Conservation (phyloP, 495 filamentous ascomycete species). For the Aspergillus incahuasiensis region DNA sequence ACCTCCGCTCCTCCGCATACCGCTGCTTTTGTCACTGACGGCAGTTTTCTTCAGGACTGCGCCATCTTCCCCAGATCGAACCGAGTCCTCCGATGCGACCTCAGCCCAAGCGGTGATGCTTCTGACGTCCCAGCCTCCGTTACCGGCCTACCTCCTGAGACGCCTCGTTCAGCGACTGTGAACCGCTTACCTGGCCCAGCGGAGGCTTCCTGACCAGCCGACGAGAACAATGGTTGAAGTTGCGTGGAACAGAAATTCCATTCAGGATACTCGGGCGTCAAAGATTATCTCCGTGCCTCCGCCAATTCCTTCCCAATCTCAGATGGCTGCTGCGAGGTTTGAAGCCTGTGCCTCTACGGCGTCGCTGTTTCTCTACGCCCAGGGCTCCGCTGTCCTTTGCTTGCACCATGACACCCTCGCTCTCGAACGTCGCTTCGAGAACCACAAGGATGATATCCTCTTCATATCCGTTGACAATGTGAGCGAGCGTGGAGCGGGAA, state of each 20-base stretch:
- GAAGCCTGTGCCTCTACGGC: conserved; percentile 84
- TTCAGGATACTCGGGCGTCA: conserved; percentile 25
- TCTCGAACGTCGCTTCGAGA: conserved; percentile 80
- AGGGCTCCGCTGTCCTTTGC: conserved; percentile 72
- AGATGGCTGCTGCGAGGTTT: conserved; percentile 53
- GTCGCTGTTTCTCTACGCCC: conserved; percentile 80
- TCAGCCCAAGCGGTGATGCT: conserved; percentile 11
- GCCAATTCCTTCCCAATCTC: conserved; percentile 30
- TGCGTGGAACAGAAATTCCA: conserved; percentile 29
- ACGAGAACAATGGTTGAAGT: conserved; percentile 26
- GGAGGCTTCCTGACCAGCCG: neutral
- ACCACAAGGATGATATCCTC: conserved; percentile 71
- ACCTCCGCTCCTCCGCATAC: conserved; percentile 10
- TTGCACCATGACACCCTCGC: conserved; percentile 88
- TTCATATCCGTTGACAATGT: conserved; percentile 87
- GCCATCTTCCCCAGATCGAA: neutral
- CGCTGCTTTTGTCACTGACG: conserved; percentile 10
- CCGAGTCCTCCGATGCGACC: neutral
- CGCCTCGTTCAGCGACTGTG: neutral
- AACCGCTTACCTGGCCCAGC: neutral
- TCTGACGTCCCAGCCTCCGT: conserved; percentile 6
- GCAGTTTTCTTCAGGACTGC: neutral
- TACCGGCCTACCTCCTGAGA: conserved; percentile 2
- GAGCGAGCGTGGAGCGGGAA: conserved; percentile 79
- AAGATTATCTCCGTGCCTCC: conserved; percentile 39